Evolutionary conservation across 164 flowering plant genomes (phyloP).

Genomic region (Houttuynia cordata): DNA sequence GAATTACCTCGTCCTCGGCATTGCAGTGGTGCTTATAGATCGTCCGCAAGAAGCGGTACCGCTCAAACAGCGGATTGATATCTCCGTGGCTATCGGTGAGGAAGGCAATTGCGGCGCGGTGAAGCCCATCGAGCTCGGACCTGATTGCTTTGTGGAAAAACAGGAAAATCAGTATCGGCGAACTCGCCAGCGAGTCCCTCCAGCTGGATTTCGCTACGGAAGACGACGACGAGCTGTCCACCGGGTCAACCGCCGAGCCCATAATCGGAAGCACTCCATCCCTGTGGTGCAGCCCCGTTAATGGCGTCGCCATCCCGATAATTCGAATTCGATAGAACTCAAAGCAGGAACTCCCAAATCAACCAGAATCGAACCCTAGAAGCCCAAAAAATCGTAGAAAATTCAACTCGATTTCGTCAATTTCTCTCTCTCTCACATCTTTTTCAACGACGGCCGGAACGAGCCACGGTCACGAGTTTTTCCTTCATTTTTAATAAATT

Average conservation of each 20-base stretch:
- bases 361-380: background rate
- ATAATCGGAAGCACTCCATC: conserved; percentile 42
- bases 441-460: background rate
- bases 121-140: conserved; percentile 70
- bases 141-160: conserved; percentile 84
- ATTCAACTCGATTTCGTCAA: no score
- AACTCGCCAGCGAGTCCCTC: conserved; percentile 26
- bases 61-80: conserved; percentile 36
- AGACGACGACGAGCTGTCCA: conserved; percentile 19
- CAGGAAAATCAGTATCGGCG: conserved; percentile 74
- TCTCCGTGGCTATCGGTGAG: conserved; percentile 31
- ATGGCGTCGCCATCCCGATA: conserved; percentile 69
- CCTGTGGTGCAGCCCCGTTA: conserved; percentile 32
- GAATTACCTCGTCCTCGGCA: conserved; percentile 83
- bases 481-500: background rate
- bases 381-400: background rate
- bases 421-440: background rate
- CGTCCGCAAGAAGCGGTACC: conserved; percentile 49
- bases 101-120: conserved; percentile 50
- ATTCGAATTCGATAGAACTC: background rate
- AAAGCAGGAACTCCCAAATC: background rate
- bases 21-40: conserved; percentile 82
- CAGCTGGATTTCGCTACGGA: conserved; percentile 9
- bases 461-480: background rate
- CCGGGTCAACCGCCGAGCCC: conserved; percentile 30